Conservation (phyloP, 2,329 filamentous ascomycete genomes). For the Ceratocystis destructans region DNA sequence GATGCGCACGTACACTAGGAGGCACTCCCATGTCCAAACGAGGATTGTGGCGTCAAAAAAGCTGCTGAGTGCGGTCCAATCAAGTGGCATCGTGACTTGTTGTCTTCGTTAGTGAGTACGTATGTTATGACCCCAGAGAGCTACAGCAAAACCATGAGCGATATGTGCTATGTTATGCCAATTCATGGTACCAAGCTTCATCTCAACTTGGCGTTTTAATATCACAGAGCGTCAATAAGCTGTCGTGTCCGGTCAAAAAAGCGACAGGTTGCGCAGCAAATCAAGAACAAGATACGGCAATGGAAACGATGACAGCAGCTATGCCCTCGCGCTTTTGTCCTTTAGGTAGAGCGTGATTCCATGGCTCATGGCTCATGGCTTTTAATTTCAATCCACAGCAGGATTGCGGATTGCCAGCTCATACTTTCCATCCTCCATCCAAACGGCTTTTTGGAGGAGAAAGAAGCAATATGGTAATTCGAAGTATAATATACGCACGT, state of each 20-base stretch:
- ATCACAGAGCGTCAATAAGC: background rate
- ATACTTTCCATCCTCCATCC: background rate
- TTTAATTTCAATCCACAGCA: background rate
- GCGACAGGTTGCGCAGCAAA: background rate
- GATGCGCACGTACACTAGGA: background rate
- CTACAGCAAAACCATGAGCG: background rate
- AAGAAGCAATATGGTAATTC: background rate
- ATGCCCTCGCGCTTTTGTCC: background rate
- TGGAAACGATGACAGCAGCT: background rate
- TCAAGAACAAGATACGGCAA: background rate
- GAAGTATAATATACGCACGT: background rate
- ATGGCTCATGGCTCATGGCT: background rate
- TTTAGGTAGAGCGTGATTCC: background rate
- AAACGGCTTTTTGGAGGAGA: background rate
- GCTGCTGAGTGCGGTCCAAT: background rate
- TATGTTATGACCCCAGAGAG: background rate
- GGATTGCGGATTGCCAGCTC: constrained; percentile 8
- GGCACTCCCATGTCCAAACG: background rate
- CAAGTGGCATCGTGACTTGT: background rate
- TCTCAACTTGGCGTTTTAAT: background rate
- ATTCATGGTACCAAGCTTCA: background rate
- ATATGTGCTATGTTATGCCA: background rate
- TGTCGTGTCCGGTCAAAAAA: too few species aligned
- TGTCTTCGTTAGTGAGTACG: too few species aligned
- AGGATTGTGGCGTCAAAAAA: background rate